Conservation (phyloP, 108 stramenopile genomes). For the Nannochloropsis oceanica region DNA sequence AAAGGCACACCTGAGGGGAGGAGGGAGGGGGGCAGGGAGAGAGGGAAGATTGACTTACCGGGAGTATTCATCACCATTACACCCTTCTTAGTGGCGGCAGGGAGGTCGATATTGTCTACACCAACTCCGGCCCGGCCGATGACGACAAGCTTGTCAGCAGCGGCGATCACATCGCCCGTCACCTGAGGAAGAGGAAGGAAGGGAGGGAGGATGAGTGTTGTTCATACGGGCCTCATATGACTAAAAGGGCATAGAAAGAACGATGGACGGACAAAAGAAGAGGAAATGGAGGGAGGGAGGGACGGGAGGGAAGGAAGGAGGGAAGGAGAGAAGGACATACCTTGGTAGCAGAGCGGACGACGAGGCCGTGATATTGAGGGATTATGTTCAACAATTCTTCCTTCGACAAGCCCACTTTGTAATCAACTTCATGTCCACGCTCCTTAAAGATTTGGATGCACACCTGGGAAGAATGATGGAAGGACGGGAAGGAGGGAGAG, state of each 20-base stretch:
- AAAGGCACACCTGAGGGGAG: not conserved
- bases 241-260: not conserved
- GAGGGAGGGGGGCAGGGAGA: not conserved
- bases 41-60: not conserved
- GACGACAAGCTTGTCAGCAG: slow-evolving; percentile 36
- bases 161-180: slow-evolving; percentile 24
- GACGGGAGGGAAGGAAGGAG: not conserved
- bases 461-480: slow-evolving; percentile 8
- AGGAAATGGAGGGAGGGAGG: not conserved
- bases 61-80: slow-evolving; percentile 46
- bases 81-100: slow-evolving; percentile 34
- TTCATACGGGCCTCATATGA: not conserved
- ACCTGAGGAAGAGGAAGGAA: slow-evolving; percentile 8
- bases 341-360: slow-evolving; percentile 44
- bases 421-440: slow-evolving; percentile 39
- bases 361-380: slow-evolving; percentile 39
- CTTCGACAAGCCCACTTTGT: slow-evolving; percentile 31
- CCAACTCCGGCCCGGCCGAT: slow-evolving; percentile 43
- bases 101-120: slow-evolving; percentile 42
- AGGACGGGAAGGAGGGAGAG: not conserved
- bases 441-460: slow-evolving; percentile 43
- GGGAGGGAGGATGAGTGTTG: not conserved
- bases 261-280: not conserved
- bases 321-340: slow-evolving; percentile 5
- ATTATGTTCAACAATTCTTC: slow-evolving; percentile 32